Conservation (phyloP, 2,329 filamentous ascomycete genomes). For the Sphaerulina vaccinii region DNA sequence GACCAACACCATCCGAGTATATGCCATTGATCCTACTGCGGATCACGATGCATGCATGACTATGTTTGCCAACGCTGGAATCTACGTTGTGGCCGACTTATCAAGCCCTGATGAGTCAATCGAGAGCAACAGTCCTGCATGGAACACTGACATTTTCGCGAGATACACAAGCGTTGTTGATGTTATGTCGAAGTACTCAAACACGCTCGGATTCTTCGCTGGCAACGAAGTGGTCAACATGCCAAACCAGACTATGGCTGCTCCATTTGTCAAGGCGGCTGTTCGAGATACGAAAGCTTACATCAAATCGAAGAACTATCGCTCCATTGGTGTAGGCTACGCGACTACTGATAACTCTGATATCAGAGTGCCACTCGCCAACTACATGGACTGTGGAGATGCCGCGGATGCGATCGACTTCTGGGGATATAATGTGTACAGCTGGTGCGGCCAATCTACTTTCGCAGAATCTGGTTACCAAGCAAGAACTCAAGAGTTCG, state of each 20-base stretch:
- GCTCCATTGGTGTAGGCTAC: conserved; percentile 85
- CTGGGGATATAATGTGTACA: conserved; percentile 99
- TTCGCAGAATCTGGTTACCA: conserved; percentile 77
- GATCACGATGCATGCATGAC: conserved; percentile 85
- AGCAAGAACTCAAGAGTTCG: conserved; percentile 80
- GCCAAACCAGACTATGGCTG: conserved; percentile 80
- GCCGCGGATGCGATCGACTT: conserved; percentile 75
- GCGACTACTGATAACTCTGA: conserved; percentile 88
- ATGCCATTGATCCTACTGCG: conserved; percentile 77
- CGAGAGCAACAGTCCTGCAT: conserved; percentile 73
- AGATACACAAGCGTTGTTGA: conserved; percentile 86
- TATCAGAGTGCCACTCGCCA: conserved; percentile 76
- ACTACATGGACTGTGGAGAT: conserved; percentile 92
- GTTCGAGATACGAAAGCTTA: conserved; percentile 94
- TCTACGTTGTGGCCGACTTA: conserved; percentile 93
- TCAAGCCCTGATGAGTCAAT: conserved; percentile 77
- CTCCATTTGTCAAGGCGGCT: conserved; percentile 94
- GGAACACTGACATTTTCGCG: conserved; percentile 73
- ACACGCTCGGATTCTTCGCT: conserved; percentile 95
- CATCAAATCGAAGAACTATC: conserved; percentile 76
- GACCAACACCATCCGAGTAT: conserved; percentile 93
- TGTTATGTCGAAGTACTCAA: conserved; percentile 75
- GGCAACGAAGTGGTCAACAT: conserved; percentile 96
- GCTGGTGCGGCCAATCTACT: conserved; percentile 88
- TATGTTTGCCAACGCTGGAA: conserved; percentile 75